Percentiles rank a stretch among this genome's conserved stretches.
Evolutionary conservation across 345 rosid genomes (phyloP).

Genomic region (Microthlaspi erraticum): DNA sequence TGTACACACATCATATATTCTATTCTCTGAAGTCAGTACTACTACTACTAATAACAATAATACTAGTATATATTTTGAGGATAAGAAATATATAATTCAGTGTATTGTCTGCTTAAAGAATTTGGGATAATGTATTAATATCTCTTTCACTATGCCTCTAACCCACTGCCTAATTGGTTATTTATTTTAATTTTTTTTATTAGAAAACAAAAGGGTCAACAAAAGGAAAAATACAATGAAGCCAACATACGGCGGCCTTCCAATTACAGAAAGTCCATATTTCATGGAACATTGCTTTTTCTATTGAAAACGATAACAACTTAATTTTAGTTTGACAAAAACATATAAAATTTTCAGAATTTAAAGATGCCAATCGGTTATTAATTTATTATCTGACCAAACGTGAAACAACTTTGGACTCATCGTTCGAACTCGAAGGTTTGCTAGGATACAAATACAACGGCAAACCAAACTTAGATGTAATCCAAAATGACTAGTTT

Average conservation of each 20-base stretch:
- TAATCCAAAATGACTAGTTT: no score
- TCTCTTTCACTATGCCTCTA: slow-evolving; percentile 26
- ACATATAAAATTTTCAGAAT: no score
- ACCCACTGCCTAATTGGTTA: slow-evolving; percentile 12
- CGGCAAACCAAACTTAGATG: no score
- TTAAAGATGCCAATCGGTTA: no score
- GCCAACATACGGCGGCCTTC: slow-evolving; percentile 37
- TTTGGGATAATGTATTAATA: slow-evolving; percentile 23
- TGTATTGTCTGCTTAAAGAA: slow-evolving; percentile 7
- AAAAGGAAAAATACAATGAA: slow-evolving; percentile 32
- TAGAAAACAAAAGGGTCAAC: slow-evolving; percentile 25
- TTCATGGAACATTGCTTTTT: slow-evolving; percentile 25
- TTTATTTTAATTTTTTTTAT: not conserved
- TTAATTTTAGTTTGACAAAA: not conserved
- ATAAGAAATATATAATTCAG: slow-evolving; percentile 16
- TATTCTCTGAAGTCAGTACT: slow-evolving; percentile 23
- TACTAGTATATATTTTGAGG: slow-evolving; percentile 10
- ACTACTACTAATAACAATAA: not conserved
- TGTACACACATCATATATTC: slow-evolving; percentile 29
- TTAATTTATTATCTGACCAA: no score
- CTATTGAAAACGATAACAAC: slow-evolving; percentile 3
- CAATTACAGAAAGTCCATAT: slow-evolving; percentile 46
- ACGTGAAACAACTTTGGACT: no score
- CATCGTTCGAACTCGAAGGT: no score
- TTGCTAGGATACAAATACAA: no score